Evolutionary conservation across 805 yeast species (phyloP), one percentile per base, ranked within the genome.

Genomic region (Ogataea polymorpha): DNA sequence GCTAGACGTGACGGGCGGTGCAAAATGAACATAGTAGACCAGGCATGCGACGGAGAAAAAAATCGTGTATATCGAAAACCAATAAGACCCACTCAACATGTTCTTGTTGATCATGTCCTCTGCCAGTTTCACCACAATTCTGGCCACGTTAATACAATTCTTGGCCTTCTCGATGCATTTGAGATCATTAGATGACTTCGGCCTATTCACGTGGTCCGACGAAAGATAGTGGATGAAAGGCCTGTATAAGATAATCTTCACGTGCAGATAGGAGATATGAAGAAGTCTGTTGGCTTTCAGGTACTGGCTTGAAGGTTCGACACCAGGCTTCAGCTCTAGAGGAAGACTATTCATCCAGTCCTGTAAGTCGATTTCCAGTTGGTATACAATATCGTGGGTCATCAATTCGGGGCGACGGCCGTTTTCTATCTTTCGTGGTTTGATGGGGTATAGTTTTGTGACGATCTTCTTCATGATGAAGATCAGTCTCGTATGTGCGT

Each of bases 21-120:
- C 66, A 51, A 63, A 65, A 60, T 86, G 91, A 42, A 78, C 83
- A 58, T 88, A 87, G 55, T 82, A 86, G 13, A 86, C 84, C 52
- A 88, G 68, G 55, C 95, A 85, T 1, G 96, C 95, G 45, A 88
- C 88, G 2, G 95, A 81, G 63, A 86, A 87, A 59, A 88, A 89
- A 5, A 89, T 82, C 0, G 96, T 86, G 60, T 89, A 89, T 56
- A 86, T 84, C 6, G 93, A 80, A 57, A 87, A 89, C 96, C 96
- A 88, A 57, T 89, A 90, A 2, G 93, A 85, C 1, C 96, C 96
- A 49, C 81, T 77, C 28, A 89, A 66, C 61, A 86, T 70, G 43
- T 81, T 72, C 47, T 80, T 77, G 49, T 77, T 74, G 46, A 84
- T 80, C 88, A 89, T 79, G 55, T 83, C 88, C 51, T 84, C 79